These are phyloP conservation scores for Chenopodium formosanum DNA, from an alignment of 148 eudicot species.

Conservation along the genomic window DNA sequence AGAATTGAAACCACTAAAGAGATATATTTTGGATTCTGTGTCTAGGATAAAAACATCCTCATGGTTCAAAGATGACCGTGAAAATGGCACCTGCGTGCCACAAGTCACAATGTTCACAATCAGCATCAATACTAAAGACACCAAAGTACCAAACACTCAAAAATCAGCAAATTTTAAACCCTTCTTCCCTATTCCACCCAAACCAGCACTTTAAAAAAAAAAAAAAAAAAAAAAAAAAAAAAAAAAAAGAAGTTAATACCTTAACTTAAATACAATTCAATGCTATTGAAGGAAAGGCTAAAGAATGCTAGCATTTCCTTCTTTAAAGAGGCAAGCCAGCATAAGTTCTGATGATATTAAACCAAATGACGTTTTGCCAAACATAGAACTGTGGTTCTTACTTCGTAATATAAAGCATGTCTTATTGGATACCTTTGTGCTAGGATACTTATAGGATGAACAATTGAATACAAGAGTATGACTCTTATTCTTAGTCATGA, in stretches of 20 bases:
- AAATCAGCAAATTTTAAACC: not conserved
- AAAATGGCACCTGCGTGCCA: constrained; percentile 58
- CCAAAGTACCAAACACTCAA: not conserved
- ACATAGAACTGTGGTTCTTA: no score
- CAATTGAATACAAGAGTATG: no score
- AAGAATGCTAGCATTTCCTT: not conserved
- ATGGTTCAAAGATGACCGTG: constrained; percentile 74
- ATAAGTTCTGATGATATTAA: not conserved
- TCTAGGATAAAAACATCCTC: constrained; percentile 72
- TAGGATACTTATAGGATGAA: no score
- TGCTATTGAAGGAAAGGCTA: not conserved
- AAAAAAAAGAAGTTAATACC: not conserved
- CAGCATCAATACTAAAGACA: not conserved
- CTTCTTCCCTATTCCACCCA: not conserved
- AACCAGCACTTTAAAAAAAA: not conserved
- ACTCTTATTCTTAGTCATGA: no score
- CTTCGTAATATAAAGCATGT: no score
- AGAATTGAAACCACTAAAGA: constrained; percentile 73
- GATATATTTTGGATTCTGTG: constrained; percentile 66
- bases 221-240: not conserved
- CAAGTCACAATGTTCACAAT: not conserved
- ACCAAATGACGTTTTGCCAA: not conserved
- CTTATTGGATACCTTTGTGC: no score
- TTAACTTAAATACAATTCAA: not conserved
- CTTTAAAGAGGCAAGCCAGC: not conserved